These are phyloP conservation scores for Lumnitzera littorea DNA, from an alignment of 345 rosid genomes.

Conservation along the genomic window DNA sequence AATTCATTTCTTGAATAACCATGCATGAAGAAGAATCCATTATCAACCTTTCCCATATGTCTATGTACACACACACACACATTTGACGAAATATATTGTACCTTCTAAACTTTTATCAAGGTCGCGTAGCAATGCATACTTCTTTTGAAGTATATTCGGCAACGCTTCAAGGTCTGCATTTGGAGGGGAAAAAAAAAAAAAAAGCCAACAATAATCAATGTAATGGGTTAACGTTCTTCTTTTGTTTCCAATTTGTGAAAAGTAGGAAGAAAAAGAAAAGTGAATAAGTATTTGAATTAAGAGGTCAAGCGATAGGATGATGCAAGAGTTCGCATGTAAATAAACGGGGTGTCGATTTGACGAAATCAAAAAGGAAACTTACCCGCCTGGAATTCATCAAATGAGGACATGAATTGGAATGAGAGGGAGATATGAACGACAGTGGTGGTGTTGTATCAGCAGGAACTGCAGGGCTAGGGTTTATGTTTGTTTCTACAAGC, in stretches of 20 bases:
- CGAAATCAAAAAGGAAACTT: not conserved
- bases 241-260: not conserved
- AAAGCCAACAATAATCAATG: not conserved
- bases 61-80: too few relatives aligned
- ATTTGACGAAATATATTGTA: slow-evolving; percentile 8
- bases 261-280: not conserved
- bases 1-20: too few relatives aligned
- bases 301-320: not conserved
- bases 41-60: too few relatives aligned
- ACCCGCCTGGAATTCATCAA: slow-evolving; percentile 49
- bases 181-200: too few relatives aligned
- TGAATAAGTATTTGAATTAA: not conserved
- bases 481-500: too few relatives aligned
- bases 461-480: too few relatives aligned
- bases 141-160: slow-evolving; percentile 80
- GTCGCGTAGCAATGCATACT: slow-evolving; percentile 72
- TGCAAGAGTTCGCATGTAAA: not conserved
- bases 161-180: slow-evolving; percentile 66
- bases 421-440: too few relatives aligned
- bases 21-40: too few relatives aligned
- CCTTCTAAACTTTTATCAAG: slow-evolving; percentile 94
- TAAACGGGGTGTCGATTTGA: not conserved
- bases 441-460: too few relatives aligned
- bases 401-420: slow-evolving; percentile 25
- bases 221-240: not conserved